Evolutionary conservation across 192 early-diverging fungal genomes (phyloP).

Genomic region (Allomyces javanicus): DNA sequence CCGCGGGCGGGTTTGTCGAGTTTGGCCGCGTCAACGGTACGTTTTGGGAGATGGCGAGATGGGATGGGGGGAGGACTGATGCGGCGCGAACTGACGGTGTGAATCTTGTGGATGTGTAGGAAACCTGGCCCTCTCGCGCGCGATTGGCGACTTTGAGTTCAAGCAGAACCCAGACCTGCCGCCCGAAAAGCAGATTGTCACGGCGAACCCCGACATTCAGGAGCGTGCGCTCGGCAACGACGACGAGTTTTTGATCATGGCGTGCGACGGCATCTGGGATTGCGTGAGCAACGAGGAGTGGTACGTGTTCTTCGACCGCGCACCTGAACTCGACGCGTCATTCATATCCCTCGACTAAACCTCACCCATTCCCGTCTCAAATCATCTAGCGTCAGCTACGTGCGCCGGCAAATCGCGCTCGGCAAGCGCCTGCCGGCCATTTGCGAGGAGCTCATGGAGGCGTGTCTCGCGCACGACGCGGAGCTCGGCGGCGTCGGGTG

Average conservation of each 20-base stretch:
- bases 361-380: background rate
- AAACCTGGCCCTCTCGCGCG: slow-evolving; percentile 88
- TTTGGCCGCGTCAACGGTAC: slow-evolving; percentile 94
- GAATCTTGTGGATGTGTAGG: slow-evolving; percentile 15
- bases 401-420: slow-evolving; percentile 45
- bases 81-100: background rate
- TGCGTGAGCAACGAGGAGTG: slow-evolving; percentile 70
- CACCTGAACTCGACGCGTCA: background rate
- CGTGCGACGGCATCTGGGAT: slow-evolving; percentile 99
- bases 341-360: no score
- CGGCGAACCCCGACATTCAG: slow-evolving; percentile 68
- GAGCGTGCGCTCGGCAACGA: slow-evolving; percentile 32
- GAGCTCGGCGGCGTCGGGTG: slow-evolving; percentile 85
- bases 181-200: slow-evolving; percentile 83
- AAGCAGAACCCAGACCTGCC: slow-evolving; percentile 63
- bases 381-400: slow-evolving; percentile 50
- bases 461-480: slow-evolving; percentile 71
- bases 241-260: slow-evolving; percentile 86
- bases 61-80: background rate
- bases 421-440: slow-evolving; percentile 39
- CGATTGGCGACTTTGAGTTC: slow-evolving; percentile 97
- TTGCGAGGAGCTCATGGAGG: slow-evolving; percentile 79
- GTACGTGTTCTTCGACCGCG: slow-evolving; percentile 1
- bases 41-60: background rate
- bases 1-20: slow-evolving; percentile 93